phyloP scores from a whole-genome alignment of 2,329 filamentous ascomycete genomes.

The Sclerotinia subarctica region DNA sequence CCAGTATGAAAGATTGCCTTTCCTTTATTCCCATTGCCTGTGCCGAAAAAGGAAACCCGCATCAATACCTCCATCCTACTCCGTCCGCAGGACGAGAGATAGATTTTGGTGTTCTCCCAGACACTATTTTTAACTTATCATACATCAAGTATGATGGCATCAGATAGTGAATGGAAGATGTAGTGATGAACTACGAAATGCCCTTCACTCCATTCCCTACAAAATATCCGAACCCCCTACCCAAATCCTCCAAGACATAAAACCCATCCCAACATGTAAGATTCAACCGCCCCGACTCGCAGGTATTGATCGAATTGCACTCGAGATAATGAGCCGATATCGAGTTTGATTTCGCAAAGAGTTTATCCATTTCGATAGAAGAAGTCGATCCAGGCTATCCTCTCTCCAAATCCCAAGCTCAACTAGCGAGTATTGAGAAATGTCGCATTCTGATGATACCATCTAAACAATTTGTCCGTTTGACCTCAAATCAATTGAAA shows the following conservation, averaged over 20 bases:
- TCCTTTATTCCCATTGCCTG: background rate
- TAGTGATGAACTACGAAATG: conserved; percentile 37
- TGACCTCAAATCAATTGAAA: background rate
- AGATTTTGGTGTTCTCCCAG: background rate
- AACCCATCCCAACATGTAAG: conserved; percentile 4
- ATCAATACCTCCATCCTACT: conserved; percentile 1
- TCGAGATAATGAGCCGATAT: conserved; percentile 3
- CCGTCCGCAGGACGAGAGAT: conserved; percentile 8
- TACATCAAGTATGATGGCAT: background rate
- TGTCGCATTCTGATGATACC: conserved; percentile 25
- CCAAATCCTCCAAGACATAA: conserved; percentile 1
- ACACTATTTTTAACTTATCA: background rate
- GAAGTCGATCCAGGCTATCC: conserved; percentile 7
- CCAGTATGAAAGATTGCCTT: conserved; percentile 11
- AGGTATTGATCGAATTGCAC: conserved; percentile 10
- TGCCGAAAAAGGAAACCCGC: conserved; percentile 5
- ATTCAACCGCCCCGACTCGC: conserved; percentile 3
- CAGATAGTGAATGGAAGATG: conserved; percentile 27
- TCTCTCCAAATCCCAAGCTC: conserved; percentile 9
- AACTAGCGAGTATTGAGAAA: conserved; percentile 28
- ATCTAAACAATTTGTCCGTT: conserved; percentile 12
- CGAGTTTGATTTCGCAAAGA: background rate
- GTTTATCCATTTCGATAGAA: background rate
- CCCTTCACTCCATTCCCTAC: conserved; percentile 14
- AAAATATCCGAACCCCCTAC: background rate